Percentiles rank a stretch among this genome's conserved stretches.
Conservation (phyloP, 169 alveolate genomes). For the Fabrea salina region DNA sequence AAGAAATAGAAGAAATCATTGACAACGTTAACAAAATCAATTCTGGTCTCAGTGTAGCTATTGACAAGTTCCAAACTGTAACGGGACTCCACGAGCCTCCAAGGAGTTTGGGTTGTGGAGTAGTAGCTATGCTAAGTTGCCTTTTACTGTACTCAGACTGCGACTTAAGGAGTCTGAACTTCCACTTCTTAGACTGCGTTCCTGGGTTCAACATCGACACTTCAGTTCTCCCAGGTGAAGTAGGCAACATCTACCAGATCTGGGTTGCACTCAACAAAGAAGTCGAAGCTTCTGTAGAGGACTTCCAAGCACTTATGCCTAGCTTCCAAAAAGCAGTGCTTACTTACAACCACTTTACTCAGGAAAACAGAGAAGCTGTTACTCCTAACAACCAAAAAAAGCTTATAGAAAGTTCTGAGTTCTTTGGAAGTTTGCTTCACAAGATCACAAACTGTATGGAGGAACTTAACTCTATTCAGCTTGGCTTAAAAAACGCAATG, state of each 20-base stretch:
- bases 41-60: conserved; percentile 25
- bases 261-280: conserved; percentile 18
- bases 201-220: conserved; percentile 18
- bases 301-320: neutral
- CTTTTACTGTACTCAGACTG: neutral
- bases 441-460: neutral
- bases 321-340: no score
- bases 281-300: conserved; percentile 2
- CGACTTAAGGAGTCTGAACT: conserved; percentile 11
- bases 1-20: conserved; percentile 2
- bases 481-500: neutral
- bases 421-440: neutral
- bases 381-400: neutral
- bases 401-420: conserved; percentile 9
- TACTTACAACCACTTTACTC: neutral
- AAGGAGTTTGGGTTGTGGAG: conserved; percentile 16
- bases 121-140: neutral
- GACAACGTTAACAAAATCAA: conserved; percentile 7
- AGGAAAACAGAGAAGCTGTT: neutral
- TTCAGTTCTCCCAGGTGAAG: neutral
- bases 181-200: conserved; percentile 7
- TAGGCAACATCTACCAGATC: neutral
- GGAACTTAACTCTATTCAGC: neutral
- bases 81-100: conserved; percentile 3
- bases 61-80: conserved; percentile 28